A percentile compares a stretch with the other conserved stretches of the same genome.
Conservation (phyloP, 2,329 filamentous ascomycete genomes). For the Xylariaceae sp. region DNA sequence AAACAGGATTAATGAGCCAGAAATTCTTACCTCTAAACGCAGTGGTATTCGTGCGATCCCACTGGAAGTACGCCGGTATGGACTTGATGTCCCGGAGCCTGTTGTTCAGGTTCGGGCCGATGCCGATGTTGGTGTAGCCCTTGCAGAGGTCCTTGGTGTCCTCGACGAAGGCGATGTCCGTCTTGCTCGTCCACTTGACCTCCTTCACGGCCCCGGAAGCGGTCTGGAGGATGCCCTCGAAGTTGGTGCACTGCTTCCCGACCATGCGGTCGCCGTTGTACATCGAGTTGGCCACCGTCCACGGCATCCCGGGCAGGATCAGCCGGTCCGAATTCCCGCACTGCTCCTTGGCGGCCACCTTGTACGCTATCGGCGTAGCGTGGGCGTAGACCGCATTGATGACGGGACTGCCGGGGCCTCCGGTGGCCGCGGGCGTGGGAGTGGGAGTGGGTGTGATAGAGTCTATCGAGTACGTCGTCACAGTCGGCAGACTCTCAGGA, state of each 20-base stretch:
- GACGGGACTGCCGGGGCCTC: constrained; percentile 2
- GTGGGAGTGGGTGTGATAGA: constrained; percentile 1
- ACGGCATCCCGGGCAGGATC: constrained; percentile 14
- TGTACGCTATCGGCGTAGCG: constrained; percentile 9
- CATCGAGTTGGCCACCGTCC: constrained; percentile 20
- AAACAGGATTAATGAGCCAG: too few species aligned
- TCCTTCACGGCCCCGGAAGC: constrained; percentile 8
- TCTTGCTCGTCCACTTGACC: constrained; percentile 14
- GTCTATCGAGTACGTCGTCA: constrained; percentile 6
- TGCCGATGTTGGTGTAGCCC: constrained; percentile 16
- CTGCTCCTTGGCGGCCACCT: constrained; percentile 9
- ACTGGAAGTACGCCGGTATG: constrained; percentile 15
- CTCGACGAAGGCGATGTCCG: constrained; percentile 9
- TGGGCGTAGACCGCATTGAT: constrained; percentile 1
- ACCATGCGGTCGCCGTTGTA: constrained; percentile 17
- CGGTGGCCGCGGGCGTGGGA: neutral
- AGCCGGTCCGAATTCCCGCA: constrained; percentile 15
- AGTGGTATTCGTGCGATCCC: constrained; percentile 14
- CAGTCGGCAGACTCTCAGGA: constrained; percentile 2
- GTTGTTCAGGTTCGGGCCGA: constrained; percentile 14
- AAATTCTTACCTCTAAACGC: constrained; percentile 18
- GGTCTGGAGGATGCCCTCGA: constrained; percentile 8
- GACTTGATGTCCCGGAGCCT: constrained; percentile 14
- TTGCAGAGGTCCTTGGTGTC: constrained; percentile 16
- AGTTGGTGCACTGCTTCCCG: constrained; percentile 17